phyloP scores from a whole-genome alignment of 495 filamentous ascomycete species.

The Daldinia loculata region DNA sequence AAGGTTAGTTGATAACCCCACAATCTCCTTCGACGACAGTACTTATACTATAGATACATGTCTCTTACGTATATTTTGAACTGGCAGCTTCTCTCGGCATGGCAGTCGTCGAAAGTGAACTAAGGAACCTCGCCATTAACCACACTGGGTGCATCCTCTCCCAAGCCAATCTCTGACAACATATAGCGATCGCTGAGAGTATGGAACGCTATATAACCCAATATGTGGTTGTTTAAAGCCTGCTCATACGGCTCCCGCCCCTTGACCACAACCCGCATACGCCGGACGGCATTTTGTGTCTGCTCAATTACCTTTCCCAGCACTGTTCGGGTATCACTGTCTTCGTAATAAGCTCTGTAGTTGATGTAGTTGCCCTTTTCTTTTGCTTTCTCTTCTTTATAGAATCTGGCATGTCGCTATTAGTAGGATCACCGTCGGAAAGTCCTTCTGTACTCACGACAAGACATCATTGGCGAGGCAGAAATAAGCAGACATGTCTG shows the following conservation, averaged over 20 bases:
- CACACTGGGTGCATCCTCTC: background rate
- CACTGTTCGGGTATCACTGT: conserved; percentile 18
- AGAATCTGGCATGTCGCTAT: conserved; percentile 43
- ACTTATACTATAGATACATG: no score
- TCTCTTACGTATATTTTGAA: no score
- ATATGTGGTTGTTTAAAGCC: conserved; percentile 14
- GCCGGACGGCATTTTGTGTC: background rate
- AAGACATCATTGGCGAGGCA: conserved; percentile 29
- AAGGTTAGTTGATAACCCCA: no score
- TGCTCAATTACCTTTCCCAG: conserved; percentile 17
- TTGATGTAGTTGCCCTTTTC: conserved; percentile 49
- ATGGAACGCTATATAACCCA: conserved; percentile 30
- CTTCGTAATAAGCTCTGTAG: conserved; percentile 18
- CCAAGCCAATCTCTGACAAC: conserved; percentile 23
- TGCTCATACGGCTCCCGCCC: conserved; percentile 21
- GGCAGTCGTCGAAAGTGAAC: no score
- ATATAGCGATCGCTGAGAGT: conserved; percentile 18
- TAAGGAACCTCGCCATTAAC: background rate
- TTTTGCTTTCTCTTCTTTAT: conserved; percentile 63
- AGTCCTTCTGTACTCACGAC: conserved; percentile 16
- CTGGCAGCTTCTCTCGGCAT: no score
- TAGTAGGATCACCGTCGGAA: background rate
- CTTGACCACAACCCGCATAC: conserved; percentile 16
- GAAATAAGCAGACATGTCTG: conserved; percentile 28
- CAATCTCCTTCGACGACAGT: no score